phyloP scores from a whole-genome alignment of 148 eudicot species.

The Amaranthus hypochondriacus region DNA sequence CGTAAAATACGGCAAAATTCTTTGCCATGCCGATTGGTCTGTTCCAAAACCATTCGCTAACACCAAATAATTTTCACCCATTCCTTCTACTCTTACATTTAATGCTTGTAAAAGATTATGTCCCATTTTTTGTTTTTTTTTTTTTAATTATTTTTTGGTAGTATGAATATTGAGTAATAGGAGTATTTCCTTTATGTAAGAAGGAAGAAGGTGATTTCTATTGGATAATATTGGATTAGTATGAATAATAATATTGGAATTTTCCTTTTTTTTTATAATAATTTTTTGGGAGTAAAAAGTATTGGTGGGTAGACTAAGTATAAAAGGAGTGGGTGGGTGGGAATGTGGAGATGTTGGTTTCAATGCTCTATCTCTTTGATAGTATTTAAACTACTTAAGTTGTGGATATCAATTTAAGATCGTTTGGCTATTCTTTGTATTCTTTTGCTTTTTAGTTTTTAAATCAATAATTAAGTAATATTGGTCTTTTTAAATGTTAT shows the following conservation, averaged over 20 bases:
- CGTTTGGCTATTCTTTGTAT: constrained; percentile 10
- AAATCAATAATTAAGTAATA: no score
- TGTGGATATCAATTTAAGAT: constrained; percentile 7
- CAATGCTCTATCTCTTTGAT: neutral
- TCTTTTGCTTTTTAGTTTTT: neutral
- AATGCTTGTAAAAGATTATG: constrained; percentile 49
- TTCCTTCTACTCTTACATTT: constrained; percentile 70
- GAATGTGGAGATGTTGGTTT: constrained; percentile 10
- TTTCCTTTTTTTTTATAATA: neutral
- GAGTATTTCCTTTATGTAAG: neutral
- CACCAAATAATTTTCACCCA: constrained; percentile 52
- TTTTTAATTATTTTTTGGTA: neutral
- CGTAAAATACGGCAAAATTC: constrained; percentile 62
- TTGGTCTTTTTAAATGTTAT: no score
- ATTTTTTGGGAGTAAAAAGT: constrained; percentile 3
- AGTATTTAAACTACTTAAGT: constrained; percentile 3
- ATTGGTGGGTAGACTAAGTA: constrained; percentile 10
- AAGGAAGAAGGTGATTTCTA: constrained; percentile 3
- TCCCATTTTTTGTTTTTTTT: constrained; percentile 34
- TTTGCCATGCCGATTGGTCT: constrained; percentile 91
- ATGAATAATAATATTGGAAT: constrained; percentile 10
- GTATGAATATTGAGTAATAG: neutral
- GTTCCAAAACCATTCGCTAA: constrained; percentile 91
- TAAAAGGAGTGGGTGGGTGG: constrained; percentile 14
- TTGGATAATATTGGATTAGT: constrained; percentile 17